Evolutionary conservation across 306 rosid genomes (phyloP), one percentile per base, ranked within the genome.

Genomic region (Biancaea sappan): DNA sequence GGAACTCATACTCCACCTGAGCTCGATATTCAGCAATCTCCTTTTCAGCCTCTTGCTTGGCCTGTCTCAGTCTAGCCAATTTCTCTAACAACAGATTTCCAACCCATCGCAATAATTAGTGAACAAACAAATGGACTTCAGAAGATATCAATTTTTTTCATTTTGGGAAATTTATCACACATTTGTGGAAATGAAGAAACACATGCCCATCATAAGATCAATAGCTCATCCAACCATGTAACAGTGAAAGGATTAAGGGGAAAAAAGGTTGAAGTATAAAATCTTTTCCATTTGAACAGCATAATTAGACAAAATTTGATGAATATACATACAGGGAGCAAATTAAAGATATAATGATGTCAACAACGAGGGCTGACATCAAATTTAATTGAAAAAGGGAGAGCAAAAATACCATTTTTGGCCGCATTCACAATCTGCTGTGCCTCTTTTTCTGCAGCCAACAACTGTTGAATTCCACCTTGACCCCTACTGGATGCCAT

Each of bases 381-480:
- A 26, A 21, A 41, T n/a, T n/a, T n/a, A n/a, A n/a, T n/a, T n/a
- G 14, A 22, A 9, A 6, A 73, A 66, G 46, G 72, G 8, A 72
- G 6, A 40, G 53, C 6, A 63, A 66, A 21, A 18, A 54, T 84
- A 93, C 98, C 97, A 67, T 74, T 93, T 80, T 90, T 86, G 6
- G 98, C 91, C 48, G 92, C 92, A 89, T 86, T 88, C 76, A 89
- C 96, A 26, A 91, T 93, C 54, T 82, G 89, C 71, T 91, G 98
- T 21, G 97, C 98, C 48, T 87, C 98, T 78, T 91, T 94, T 62
- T 93, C 98, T 24, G 96, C 97, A 70, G 92, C 88, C 59, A 93
- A 86, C 88, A 93, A 79, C 59, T 89, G 98, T 47, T 93, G 98
- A 78, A 93, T 93, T 81, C 98, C 91, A 59, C 98, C 96, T 85